Percentiles rank a stretch among this genome's conserved stretches.
Conservation (phyloP, 768 basidiomycete genomes). For the Tylopilus cervinicoccineus region DNA sequence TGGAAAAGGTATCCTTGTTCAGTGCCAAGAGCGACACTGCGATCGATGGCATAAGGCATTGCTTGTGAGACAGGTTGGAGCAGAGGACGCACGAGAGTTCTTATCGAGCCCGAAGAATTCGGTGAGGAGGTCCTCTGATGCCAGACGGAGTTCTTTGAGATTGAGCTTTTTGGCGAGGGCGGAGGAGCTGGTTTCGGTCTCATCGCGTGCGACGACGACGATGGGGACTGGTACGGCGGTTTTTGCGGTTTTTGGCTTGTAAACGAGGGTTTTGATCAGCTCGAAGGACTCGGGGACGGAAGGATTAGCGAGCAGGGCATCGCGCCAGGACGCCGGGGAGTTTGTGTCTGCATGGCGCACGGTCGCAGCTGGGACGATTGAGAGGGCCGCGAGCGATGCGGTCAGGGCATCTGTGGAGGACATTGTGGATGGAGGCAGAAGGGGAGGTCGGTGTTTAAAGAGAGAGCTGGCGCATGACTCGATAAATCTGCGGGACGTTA, state of each 20-base stretch:
- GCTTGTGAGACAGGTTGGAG: background rate
- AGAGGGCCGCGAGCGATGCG: slow-evolving; percentile 47
- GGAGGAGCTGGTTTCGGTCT: slow-evolving; percentile 76
- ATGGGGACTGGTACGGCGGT: slow-evolving; percentile 79
- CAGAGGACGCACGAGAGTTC: slow-evolving; percentile 67
- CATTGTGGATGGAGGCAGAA: slow-evolving; percentile 28
- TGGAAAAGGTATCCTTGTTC: too few relatives aligned
- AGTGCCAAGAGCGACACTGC: too few relatives aligned
- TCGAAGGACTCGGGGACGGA: slow-evolving; percentile 58
- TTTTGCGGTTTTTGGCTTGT: slow-evolving; percentile 97
- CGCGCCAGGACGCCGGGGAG: slow-evolving; percentile 76
- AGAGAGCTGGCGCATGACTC: slow-evolving; percentile 23
- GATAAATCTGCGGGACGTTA: slow-evolving; percentile 14
- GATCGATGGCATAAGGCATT: slow-evolving; percentile 1
- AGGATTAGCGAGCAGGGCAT: slow-evolving; percentile 53
- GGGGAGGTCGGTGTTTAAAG: slow-evolving; percentile 15
- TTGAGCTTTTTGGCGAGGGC: slow-evolving; percentile 75
- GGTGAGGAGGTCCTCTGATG: slow-evolving; percentile 78
- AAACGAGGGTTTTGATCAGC: slow-evolving; percentile 84
- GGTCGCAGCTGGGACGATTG: slow-evolving; percentile 49
- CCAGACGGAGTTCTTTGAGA: slow-evolving; percentile 84
- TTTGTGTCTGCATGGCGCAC: slow-evolving; percentile 59
- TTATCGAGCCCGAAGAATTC: slow-evolving; percentile 85
- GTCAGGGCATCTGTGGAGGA: slow-evolving; percentile 31
- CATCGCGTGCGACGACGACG: slow-evolving; percentile 80